Conservation (phyloP, 768 basidiomycete species). For the Hericium rajendrae region DNA sequence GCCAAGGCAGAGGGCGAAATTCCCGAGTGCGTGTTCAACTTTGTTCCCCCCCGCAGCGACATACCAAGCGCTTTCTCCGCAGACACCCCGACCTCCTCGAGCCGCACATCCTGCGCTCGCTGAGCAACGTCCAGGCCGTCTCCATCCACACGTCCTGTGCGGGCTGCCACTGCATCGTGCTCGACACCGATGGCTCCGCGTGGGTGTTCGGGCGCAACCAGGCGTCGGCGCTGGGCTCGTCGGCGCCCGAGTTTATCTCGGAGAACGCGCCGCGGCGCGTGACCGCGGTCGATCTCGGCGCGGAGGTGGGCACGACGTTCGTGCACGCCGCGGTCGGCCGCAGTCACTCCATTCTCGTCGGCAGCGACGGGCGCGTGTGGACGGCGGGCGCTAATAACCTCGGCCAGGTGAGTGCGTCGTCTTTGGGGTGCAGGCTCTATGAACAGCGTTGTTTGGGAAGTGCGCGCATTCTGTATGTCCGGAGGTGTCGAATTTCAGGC, state of each 20-base stretch:
- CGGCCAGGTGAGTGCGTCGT: slow-evolving; percentile 54
- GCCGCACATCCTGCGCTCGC: slow-evolving; percentile 83
- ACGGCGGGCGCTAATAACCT: slow-evolving; percentile 70
- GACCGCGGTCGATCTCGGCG: slow-evolving; percentile 52
- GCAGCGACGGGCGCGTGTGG: slow-evolving; percentile 77
- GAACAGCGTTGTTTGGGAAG: background rate
- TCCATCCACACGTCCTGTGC: slow-evolving; percentile 71
- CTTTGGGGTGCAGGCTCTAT: background rate
- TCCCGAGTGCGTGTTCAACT: background rate
- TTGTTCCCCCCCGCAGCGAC: background rate
- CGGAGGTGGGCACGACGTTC: slow-evolving; percentile 40
- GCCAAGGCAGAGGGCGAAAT: slow-evolving; percentile 8
- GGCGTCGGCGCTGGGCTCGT: slow-evolving; percentile 54
- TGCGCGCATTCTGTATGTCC: slow-evolving; percentile 26
- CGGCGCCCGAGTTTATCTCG: slow-evolving; percentile 41
- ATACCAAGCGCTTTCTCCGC: slow-evolving; percentile 3
- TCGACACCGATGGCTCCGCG: slow-evolving; percentile 70
- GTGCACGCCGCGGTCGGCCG: slow-evolving; percentile 79
- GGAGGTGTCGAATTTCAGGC: slow-evolving; percentile 59
- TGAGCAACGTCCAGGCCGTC: slow-evolving; percentile 66
- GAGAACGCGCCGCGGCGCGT: slow-evolving; percentile 66
- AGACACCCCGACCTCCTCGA: slow-evolving; percentile 75
- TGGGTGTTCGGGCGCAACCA: slow-evolving; percentile 89
- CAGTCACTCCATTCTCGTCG: slow-evolving; percentile 76
- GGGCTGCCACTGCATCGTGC: slow-evolving; percentile 65